Conservation (phyloP, 495 filamentous ascomycete species). For the Aspergillus incahuasiensis region DNA sequence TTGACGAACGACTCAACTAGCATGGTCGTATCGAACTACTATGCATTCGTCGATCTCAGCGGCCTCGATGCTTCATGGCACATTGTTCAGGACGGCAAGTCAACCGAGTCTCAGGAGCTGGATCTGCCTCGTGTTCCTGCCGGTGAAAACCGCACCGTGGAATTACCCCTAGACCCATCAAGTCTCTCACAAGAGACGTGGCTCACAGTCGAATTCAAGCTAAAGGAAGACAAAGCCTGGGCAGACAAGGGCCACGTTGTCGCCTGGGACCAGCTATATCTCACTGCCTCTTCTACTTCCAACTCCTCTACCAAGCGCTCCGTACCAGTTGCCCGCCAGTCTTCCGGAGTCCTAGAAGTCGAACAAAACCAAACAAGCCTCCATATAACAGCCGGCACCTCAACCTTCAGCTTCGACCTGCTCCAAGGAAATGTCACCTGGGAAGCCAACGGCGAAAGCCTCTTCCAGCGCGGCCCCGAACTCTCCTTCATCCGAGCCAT, state of each 20-base stretch:
- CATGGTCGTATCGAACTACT: constrained; percentile 47
- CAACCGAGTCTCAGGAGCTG: constrained; percentile 15
- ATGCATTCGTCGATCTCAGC: constrained; percentile 49
- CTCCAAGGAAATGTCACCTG: constrained; percentile 19
- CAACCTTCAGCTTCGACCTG: constrained; percentile 18
- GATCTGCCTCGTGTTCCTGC: neutral
- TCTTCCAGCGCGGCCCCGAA: constrained; percentile 19
- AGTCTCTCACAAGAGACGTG: constrained; percentile 32
- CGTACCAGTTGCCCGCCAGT: neutral
- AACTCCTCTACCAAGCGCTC: neutral
- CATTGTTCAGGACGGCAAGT: constrained; percentile 33
- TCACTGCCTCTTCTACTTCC: constrained; percentile 15
- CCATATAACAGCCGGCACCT: neutral
- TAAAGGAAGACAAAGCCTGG: constrained; percentile 39
- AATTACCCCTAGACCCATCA: neutral
- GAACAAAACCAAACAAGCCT: neutral
- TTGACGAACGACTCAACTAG: constrained; percentile 16
- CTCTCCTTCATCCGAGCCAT: constrained; percentile 22
- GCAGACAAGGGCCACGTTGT: constrained; percentile 41
- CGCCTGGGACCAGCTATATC: constrained; percentile 47
- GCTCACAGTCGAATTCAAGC: constrained; percentile 43
- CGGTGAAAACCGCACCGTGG: neutral
- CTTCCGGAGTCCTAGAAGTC: constrained; percentile 1
- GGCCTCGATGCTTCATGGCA: constrained; percentile 45
- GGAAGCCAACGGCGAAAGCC: constrained; percentile 9